These are phyloP conservation scores for Russula ochroleuca DNA, from an alignment of 768 basidiomycete species.

Conservation along the genomic window DNA sequence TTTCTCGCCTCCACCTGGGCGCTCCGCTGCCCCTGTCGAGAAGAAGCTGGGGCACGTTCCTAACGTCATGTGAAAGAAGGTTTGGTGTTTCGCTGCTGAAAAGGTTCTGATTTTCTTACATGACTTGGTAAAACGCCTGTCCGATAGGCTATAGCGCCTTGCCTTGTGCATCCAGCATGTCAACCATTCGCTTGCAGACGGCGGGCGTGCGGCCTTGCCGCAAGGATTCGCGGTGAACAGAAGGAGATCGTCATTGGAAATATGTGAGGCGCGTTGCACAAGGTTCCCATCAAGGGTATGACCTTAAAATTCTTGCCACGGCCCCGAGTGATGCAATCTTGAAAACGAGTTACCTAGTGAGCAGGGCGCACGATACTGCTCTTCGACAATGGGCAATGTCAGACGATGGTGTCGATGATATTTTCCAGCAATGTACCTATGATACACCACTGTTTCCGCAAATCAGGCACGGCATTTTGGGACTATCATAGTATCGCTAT, in stretches of 20 bases:
- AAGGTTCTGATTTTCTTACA: background rate
- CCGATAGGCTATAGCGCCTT: background rate
- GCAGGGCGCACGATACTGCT: no score
- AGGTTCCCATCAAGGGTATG: background rate
- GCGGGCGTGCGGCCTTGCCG: background rate
- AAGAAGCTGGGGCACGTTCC: constrained; percentile 5
- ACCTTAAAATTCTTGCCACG: background rate
- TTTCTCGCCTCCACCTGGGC: background rate
- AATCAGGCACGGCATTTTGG: background rate
- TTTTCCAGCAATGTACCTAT: background rate
- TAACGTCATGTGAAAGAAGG: constrained; percentile 12
- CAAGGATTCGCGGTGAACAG: background rate
- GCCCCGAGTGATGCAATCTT: background rate
- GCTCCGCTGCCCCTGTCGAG: constrained; percentile 10
- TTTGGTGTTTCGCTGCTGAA: constrained; percentile 2
- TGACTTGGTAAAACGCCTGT: background rate
- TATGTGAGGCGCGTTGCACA: background rate
- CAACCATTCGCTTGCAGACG: background rate
- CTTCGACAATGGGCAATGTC: background rate
- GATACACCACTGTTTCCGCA: background rate
- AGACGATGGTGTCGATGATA: background rate
- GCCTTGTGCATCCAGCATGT: constrained; percentile 8
- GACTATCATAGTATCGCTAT: background rate
- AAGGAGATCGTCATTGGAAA: background rate
- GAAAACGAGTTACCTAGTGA: background rate